Conservation (phyloP, 2,329 filamentous ascomycete genomes). For the Ophiocordyceps camponoti-floridani region DNA sequence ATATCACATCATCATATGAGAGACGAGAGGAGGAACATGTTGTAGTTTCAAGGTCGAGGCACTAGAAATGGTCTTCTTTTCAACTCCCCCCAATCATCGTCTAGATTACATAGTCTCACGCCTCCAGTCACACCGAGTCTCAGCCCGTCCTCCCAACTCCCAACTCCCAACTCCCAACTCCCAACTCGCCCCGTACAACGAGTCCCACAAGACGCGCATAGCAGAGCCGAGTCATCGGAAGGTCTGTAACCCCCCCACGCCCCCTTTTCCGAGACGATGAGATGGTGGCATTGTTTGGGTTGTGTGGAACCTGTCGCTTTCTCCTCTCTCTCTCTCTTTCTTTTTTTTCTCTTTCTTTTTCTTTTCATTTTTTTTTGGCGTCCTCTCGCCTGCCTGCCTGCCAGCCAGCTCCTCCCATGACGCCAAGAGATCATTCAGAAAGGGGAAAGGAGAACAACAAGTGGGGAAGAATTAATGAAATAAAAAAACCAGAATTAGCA, state of each 20-base stretch:
- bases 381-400: background rate
- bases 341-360: background rate
- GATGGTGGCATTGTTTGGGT: too few species aligned
- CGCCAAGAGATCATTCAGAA: background rate
- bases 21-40: too few species aligned
- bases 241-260: background rate
- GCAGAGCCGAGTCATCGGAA: too few species aligned
- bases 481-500: background rate
- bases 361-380: background rate
- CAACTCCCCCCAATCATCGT: background rate
- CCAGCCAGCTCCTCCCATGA: background rate
- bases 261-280: background rate
- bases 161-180: too few species aligned
- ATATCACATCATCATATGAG: too few species aligned
- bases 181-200: too few species aligned
- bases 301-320: background rate
- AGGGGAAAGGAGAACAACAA: background rate
- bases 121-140: background rate
- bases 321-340: background rate
- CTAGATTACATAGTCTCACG: conserved; percentile 1
- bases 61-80: too few species aligned
- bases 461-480: background rate
- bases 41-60: too few species aligned
- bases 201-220: too few species aligned
- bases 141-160: too few species aligned